A percentile compares a stretch with the other conserved stretches of the same genome.
Conservation (phyloP, 75 land plant genomes). For the Ceratopteris richardii region DNA sequence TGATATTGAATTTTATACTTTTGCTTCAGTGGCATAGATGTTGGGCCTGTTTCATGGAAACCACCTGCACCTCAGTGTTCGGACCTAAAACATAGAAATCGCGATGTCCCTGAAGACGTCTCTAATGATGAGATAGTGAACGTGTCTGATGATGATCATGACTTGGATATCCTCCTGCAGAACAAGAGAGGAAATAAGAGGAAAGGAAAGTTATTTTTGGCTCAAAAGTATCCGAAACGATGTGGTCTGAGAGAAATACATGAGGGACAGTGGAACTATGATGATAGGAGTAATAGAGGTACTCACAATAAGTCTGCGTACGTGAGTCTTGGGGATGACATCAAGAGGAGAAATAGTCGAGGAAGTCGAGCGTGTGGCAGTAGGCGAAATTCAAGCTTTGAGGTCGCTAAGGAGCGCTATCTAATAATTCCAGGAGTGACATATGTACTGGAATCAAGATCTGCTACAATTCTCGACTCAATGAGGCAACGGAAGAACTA, state of each 20-base stretch:
- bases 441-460: no score
- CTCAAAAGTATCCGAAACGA: not conserved
- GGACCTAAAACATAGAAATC: no score
- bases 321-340: not conserved
- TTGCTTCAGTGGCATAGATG: slow-evolving; percentile 1
- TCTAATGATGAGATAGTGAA: no score
- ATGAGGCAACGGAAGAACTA: no score
- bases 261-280: not conserved
- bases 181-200: not conserved
- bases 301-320: not conserved
- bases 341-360: not conserved
- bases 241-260: not conserved
- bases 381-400: no score
- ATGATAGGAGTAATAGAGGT: not conserved
- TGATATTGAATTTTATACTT: no score
- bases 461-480: no score
- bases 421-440: no score
- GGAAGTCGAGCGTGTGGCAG: no score
- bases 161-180: not conserved
- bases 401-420: no score
- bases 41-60: not conserved
- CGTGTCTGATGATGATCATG: not conserved
- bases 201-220: not conserved
- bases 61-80: not conserved
- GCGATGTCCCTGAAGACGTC: no score